Base-by-base conservation (phyloP, 352 stramenopile genomes). In the Elongisporangium undulatum region DNA sequence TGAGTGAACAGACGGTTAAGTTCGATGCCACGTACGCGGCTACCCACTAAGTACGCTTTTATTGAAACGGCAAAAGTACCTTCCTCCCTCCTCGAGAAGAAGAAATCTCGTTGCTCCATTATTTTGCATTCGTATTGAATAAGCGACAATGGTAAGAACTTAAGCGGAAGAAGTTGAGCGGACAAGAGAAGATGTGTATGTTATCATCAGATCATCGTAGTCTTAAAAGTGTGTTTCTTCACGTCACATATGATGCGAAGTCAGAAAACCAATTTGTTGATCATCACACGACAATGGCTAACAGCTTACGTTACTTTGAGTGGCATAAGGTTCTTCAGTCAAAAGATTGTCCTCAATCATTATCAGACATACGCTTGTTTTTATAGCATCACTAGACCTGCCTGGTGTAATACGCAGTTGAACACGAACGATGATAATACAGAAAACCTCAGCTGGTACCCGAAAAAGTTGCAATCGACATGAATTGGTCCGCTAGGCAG, bases 281-380 rank as follows among this genome's bases (percentile, higher is more conserved):
- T 93, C 81, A 76, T 93, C 82, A 90, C 77, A 79, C 79, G 74
- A 89, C 78, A n/a, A 71, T 61, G 55, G 23, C 23, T 26, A 26
- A 5, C 49, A 39, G 34, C 12, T 45, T 45, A 15, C 34, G 4
- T 17, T 38, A 12, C 3, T 38, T 38, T 38, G 6, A 38, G 7
- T 13, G 34, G 34, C 34, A 45, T 38, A 17, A 45, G 67, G 56
- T 79, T 79, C 71, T 82, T 86, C 73, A 82, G 75, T 56, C 51
- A 66, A 74, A 71, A 61, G 22, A 63, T 24, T 88, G 73, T 88
- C 82, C 71, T 89, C 82, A 92, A 77, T 67, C 58, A 75, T 45
- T 67, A 71, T 89, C 82, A 86, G 83, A 91, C 83, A 93, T 93
- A 93, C 81, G 83, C 83, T 93, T 93, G 81, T 91, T 90, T 77